Conservation (phyloP, 2,329 filamentous ascomycete species). For the Colletotrichum euphorbiae region DNA sequence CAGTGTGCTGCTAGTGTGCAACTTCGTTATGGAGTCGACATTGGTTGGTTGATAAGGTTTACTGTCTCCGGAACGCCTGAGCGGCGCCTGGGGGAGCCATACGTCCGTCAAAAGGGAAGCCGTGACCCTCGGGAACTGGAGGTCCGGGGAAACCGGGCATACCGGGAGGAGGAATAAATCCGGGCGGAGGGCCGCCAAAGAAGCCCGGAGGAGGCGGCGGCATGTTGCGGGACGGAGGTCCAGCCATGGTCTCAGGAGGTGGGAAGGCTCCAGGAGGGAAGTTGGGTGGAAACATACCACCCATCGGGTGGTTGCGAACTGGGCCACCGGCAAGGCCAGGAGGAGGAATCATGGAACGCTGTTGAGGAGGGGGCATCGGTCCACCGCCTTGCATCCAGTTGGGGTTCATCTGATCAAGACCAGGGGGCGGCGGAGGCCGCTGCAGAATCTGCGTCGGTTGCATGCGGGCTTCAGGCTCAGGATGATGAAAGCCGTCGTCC, state of each 20-base stretch:
- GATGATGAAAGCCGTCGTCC: constrained; percentile 64
- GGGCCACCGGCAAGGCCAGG: constrained; percentile 63
- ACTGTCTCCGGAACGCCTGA: constrained; percentile 53
- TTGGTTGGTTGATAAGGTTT: constrained; percentile 3
- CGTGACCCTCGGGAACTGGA: constrained; percentile 58
- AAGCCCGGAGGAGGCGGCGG: constrained; percentile 70
- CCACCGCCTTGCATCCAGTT: constrained; percentile 62
- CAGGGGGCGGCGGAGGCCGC: constrained; percentile 69
- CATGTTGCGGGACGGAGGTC: constrained; percentile 65
- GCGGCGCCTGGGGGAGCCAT: constrained; percentile 62
- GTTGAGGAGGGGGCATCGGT: constrained; percentile 56
- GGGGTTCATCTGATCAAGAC: constrained; percentile 70
- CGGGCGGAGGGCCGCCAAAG: constrained; percentile 60
- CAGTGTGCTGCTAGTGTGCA: constrained; percentile 17
- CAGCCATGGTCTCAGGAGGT: constrained; percentile 62
- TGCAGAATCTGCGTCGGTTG: constrained; percentile 74
- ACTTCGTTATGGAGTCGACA: constrained; percentile 1
- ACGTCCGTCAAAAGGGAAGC: constrained; percentile 67
- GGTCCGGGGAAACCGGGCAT: constrained; percentile 69
- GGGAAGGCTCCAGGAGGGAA: constrained; percentile 64
- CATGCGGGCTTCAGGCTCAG: constrained; percentile 61
- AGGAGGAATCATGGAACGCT: constrained; percentile 66
- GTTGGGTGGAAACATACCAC: constrained; percentile 71
- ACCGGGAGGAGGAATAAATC: constrained; percentile 66
- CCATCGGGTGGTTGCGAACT: constrained; percentile 59